Percentiles rank a stretch among this genome's conserved stretches.
These are phyloP conservation scores for Diaporthe sp. DNA, from an alignment of 2,329 filamentous ascomycete genomes.

Conservation along the genomic window DNA sequence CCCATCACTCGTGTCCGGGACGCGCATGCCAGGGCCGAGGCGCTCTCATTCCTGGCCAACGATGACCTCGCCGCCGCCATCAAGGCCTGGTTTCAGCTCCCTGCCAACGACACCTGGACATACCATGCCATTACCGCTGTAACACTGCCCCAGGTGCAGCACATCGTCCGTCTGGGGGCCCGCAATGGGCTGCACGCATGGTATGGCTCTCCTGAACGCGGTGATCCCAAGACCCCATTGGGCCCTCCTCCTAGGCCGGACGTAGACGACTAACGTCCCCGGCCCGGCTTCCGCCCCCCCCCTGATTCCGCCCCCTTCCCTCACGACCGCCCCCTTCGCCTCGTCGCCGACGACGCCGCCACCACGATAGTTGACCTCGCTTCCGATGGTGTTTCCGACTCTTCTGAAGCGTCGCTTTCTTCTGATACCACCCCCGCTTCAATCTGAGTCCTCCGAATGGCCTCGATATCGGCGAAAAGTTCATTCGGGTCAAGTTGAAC, in stretches of 20 bases:
- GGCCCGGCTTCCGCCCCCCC: too few relatives aligned
- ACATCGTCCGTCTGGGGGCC: conserved; percentile 54
- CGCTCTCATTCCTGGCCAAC: conserved; percentile 49
- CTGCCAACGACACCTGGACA: conserved; percentile 56
- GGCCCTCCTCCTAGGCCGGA: conserved; percentile 59
- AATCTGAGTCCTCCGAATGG: too few relatives aligned
- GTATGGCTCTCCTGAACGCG: conserved; percentile 48
- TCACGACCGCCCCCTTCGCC: too few relatives aligned
- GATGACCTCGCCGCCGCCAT: conserved; percentile 57
- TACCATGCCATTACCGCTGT: conserved; percentile 64
- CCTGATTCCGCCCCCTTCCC: too few relatives aligned
- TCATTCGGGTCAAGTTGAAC: too few relatives aligned
- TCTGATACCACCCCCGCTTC: too few relatives aligned
- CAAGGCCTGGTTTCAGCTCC: conserved; percentile 54
- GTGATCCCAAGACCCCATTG: conserved; percentile 38
- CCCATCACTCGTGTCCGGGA: conserved; percentile 54
- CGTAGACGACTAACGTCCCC: conserved; percentile 72
- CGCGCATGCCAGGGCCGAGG: conserved; percentile 49
- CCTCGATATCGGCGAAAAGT: too few relatives aligned
- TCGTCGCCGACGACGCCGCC: too few relatives aligned
- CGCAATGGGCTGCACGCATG: conserved; percentile 60
- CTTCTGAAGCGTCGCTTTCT: too few relatives aligned
- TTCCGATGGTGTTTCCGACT: too few relatives aligned
- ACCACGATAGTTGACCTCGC: too few relatives aligned
- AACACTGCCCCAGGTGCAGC: conserved; percentile 59